phyloP scores from a whole-genome alignment of 2,329 filamentous ascomycete species.

The Elsinoe perseae region DNA sequence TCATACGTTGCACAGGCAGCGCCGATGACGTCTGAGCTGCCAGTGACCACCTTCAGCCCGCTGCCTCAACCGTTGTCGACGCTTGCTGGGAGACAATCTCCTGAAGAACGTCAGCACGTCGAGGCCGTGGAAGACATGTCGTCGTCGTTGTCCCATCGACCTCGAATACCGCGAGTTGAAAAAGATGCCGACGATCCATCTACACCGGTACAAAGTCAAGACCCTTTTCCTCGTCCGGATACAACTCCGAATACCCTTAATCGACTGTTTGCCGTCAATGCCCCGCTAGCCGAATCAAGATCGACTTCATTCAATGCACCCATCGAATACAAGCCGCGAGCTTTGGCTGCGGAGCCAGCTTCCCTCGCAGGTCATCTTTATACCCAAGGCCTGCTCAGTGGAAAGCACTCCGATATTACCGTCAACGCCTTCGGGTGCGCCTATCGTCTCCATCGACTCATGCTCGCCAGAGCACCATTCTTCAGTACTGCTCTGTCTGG shows the following conservation, averaged over 20 bases:
- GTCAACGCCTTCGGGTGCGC: slow-evolving; percentile 45
- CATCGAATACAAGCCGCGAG: slow-evolving; percentile 5
- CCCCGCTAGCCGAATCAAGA: slow-evolving; percentile 32
- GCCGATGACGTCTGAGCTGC: neutral
- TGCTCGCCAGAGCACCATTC: slow-evolving; percentile 50
- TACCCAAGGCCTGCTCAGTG: slow-evolving; percentile 44
- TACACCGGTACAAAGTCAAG: slow-evolving; percentile 29
- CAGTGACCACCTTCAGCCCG: neutral
- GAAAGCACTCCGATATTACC: slow-evolving; percentile 48
- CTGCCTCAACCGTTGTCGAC: slow-evolving; percentile 7
- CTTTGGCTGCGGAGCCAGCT: slow-evolving; percentile 20
- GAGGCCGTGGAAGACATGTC: slow-evolving; percentile 8
- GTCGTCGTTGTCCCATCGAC: slow-evolving; percentile 18
- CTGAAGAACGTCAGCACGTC: neutral
- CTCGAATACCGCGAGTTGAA: slow-evolving; percentile 36
- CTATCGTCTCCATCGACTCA: slow-evolving; percentile 47
- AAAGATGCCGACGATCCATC: slow-evolving; percentile 45
- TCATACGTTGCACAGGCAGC: neutral
- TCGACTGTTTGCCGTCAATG: slow-evolving; percentile 38
- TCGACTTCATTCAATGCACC: slow-evolving; percentile 34
- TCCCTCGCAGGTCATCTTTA: slow-evolving; percentile 46
- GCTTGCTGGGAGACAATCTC: slow-evolving; percentile 11
- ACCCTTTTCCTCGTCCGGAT: slow-evolving; percentile 29
- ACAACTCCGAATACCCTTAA: slow-evolving; percentile 38
- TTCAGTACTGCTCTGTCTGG: slow-evolving; percentile 48